A percentile compares a stretch with the other conserved stretches of the same genome.
These are phyloP conservation scores for Moelleriella libera DNA, from an alignment of 2,329 filamentous ascomycete genomes.

Conservation along the genomic window DNA sequence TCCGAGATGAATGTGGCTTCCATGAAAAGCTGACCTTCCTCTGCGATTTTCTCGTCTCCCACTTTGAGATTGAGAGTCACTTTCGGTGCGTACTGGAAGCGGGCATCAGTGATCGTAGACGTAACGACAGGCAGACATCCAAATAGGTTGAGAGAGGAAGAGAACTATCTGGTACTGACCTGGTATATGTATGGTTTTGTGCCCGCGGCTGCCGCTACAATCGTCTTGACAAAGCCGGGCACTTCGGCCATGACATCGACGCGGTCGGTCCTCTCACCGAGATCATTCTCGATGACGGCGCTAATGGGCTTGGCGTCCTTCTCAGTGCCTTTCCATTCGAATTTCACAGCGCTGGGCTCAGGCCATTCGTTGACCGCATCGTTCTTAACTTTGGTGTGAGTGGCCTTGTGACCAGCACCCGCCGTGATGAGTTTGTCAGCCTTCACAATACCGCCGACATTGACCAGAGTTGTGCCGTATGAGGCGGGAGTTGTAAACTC, in stretches of 20 bases:
- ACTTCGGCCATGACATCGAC: conserved; percentile 97
- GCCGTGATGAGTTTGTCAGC: conserved; percentile 69
- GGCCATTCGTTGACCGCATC: conserved; percentile 81
- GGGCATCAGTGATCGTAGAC: not conserved
- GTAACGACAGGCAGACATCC: not conserved
- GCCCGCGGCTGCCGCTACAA: conserved; percentile 76
- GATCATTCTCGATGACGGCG: conserved; percentile 52
- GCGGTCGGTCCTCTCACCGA: conserved; percentile 56
- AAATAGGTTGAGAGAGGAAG: no score
- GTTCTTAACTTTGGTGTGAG: conserved; percentile 53
- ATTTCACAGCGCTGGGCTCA: conserved; percentile 63
- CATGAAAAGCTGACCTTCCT: conserved; percentile 67
- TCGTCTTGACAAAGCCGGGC: conserved; percentile 86
- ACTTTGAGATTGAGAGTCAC: conserved; percentile 71
- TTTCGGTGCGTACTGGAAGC: conserved; percentile 52
- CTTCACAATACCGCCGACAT: conserved; percentile 68
- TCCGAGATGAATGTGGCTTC: conserved; percentile 95
- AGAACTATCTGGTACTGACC: conserved; percentile 31
- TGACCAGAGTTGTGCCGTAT: conserved; percentile 75
- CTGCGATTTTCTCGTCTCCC: conserved; percentile 62
- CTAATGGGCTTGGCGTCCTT: conserved; percentile 62
- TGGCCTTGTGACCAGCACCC: conserved; percentile 48
- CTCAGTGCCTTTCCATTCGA: conserved; percentile 63
- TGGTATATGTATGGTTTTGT: conserved; percentile 98
- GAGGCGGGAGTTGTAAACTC: conserved; percentile 89